Evolutionary conservation across 2,329 filamentous ascomycete genomes (phyloP).

Genomic region (Diplodia scrobiculata): DNA sequence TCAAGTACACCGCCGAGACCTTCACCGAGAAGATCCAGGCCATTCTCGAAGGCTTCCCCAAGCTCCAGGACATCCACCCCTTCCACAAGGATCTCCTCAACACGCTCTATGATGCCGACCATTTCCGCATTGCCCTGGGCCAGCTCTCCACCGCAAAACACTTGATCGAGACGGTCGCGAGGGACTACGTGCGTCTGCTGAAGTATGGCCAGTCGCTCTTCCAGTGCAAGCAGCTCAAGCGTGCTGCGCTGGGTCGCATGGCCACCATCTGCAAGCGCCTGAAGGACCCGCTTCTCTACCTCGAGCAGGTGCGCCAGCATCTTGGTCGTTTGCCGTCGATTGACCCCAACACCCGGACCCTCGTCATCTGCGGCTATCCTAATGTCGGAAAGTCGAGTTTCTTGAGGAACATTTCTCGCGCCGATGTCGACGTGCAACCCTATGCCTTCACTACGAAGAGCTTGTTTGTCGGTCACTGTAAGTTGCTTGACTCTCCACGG

Average conservation of each 20-base stretch:
- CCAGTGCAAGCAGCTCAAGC: constrained; percentile 99
- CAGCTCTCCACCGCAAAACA: constrained; percentile 96
- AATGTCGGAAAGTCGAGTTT: constrained; percentile 98
- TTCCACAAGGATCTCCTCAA: constrained; percentile 93
- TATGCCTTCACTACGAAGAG: constrained; percentile 99
- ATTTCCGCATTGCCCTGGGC: constrained; percentile 90
- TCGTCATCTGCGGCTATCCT: constrained; percentile 95
- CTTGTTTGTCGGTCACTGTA: constrained; percentile 87
- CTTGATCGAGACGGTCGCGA: constrained; percentile 90
- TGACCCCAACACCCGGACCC: constrained; percentile 93
- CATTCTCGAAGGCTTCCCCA: constrained; percentile 90
- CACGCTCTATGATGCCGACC: constrained; percentile 94
- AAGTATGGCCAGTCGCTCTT: constrained; percentile 97
- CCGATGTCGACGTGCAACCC: constrained; percentile 94
- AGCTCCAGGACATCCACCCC: constrained; percentile 90
- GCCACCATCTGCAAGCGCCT: constrained; percentile 92
- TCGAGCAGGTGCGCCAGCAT: constrained; percentile 96
- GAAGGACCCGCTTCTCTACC: constrained; percentile 91
- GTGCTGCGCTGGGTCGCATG: constrained; percentile 94
- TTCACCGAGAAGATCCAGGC: constrained; percentile 90
- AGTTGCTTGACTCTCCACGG: neutral
- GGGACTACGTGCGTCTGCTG: constrained; percentile 93
- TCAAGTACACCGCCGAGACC: constrained; percentile 97
- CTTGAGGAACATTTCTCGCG: constrained; percentile 84
- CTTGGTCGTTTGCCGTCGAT: constrained; percentile 96